A percentile compares a stretch with the other conserved stretches of the same genome.
phyloP scores from a whole-genome alignment of 2,329 filamentous ascomycete species.

The Alternaria sp. region DNA sequence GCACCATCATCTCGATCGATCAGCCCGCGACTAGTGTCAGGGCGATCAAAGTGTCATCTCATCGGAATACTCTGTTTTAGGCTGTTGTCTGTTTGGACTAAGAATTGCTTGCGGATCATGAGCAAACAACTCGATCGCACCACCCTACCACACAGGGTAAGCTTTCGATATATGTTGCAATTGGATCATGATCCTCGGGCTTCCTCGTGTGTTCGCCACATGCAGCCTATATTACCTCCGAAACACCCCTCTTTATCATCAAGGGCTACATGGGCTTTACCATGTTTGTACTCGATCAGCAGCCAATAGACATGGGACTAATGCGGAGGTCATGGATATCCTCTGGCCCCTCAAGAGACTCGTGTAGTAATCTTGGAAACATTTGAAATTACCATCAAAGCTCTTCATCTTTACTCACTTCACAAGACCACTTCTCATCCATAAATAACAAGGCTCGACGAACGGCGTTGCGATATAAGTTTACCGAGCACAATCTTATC shows the following conservation, averaged over 20 bases:
- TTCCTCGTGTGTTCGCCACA: background rate
- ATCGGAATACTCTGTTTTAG: background rate
- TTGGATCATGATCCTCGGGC: background rate
- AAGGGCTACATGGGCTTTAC: slow-evolving; percentile 1
- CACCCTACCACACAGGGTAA: background rate
- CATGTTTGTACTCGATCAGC: background rate
- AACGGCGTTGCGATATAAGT: background rate
- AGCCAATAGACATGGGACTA: background rate
- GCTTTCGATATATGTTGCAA: background rate
- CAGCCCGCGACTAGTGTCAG: background rate
- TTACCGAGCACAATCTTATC: background rate
- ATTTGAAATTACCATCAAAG: background rate
- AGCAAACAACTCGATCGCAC: background rate
- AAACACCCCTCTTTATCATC: background rate
- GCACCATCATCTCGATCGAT: slow-evolving; percentile 7
- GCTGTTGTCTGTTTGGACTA: background rate
- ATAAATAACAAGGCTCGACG: background rate
- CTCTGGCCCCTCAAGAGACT: background rate
- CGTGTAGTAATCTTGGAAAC: background rate
- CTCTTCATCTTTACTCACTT: background rate
- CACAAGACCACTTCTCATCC: background rate
- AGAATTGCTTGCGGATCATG: background rate
- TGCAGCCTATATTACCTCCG: background rate
- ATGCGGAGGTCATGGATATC: background rate
- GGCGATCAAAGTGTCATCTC: background rate